Evolutionary conservation across 1,284 basidiomycete genomes (phyloP).

Genomic region (Cryptococcus sp.): DNA sequence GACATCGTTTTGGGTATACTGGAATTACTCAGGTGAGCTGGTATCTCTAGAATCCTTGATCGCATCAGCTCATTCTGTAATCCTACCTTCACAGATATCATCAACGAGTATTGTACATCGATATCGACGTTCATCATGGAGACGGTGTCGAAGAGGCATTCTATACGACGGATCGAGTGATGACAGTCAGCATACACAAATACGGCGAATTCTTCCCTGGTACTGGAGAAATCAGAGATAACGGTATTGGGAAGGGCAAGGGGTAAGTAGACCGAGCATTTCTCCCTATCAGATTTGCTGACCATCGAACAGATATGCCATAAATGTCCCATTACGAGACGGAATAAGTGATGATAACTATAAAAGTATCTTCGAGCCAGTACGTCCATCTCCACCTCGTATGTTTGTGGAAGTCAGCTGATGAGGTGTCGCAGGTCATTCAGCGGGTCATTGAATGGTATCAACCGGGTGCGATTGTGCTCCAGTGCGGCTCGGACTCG

Average conservation of each 20-base stretch:
- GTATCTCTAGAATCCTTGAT: conserved; percentile 5
- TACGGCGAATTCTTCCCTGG: conserved; percentile 99
- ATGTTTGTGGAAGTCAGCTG: neutral
- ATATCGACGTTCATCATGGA: conserved; percentile 98
- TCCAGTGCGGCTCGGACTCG: conserved; percentile 99
- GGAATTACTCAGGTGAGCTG: conserved; percentile 75
- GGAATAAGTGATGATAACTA: conserved; percentile 96
- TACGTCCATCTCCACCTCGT: conserved; percentile 53
- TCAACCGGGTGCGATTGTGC: conserved; percentile 90
- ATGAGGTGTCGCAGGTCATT: conserved; percentile 69
- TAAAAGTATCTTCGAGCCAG: conserved; percentile 93
- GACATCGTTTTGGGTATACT: conserved; percentile 98
- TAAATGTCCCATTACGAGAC: conserved; percentile 94
- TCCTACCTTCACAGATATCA: conserved; percentile 66
- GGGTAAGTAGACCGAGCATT: conserved; percentile 50
- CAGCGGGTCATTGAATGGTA: conserved; percentile 93
- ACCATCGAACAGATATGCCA: conserved; percentile 63
- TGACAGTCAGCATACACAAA: conserved; percentile 98
- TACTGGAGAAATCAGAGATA: conserved; percentile 92
- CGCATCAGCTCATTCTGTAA: neutral
- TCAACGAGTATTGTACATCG: conserved; percentile 92
- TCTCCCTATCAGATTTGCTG: neutral
- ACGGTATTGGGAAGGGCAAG: conserved; percentile 89
- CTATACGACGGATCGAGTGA: conserved; percentile 97
- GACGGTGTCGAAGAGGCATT: conserved; percentile 99